Percentiles rank a stretch among this genome's conserved stretches.
phyloP scores from a whole-genome alignment of 2,329 filamentous ascomycete genomes.

The Arthroderma sp. region DNA sequence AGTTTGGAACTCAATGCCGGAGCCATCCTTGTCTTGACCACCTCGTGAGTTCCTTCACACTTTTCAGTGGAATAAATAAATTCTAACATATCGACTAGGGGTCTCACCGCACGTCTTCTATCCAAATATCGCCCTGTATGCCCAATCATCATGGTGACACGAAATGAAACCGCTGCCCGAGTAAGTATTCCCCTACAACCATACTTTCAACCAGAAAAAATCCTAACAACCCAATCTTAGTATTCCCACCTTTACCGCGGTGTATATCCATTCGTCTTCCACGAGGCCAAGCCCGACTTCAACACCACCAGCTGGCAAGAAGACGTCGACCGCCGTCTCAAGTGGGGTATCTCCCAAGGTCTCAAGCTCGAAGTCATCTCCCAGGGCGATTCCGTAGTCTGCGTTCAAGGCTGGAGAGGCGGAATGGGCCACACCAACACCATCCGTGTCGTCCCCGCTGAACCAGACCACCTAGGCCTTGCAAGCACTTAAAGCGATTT shows the following conservation, averaged over 20 bases:
- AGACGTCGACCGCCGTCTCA: constrained; percentile 93
- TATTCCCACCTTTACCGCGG: constrained; percentile 94
- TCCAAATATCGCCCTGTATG: constrained; percentile 98
- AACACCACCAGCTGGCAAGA: constrained; percentile 90
- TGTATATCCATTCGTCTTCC: constrained; percentile 94
- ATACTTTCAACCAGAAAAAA: not conserved
- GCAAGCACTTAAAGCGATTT: constrained; percentile 1
- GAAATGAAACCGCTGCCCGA: constrained; percentile 67
- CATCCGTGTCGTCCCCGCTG: constrained; percentile 37
- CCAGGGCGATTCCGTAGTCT: constrained; percentile 59
- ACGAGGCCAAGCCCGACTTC: constrained; percentile 90
- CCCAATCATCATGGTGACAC: constrained; percentile 98
- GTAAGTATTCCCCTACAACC: constrained; percentile 34
- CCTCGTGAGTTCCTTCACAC: constrained; percentile 43
- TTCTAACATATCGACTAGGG: constrained; percentile 35
- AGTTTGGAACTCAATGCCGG: constrained; percentile 93
- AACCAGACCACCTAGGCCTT: constrained; percentile 30
- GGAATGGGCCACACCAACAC: constrained; percentile 59
- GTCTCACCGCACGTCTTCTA: constrained; percentile 83
- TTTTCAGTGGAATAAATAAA: constrained; percentile 13
- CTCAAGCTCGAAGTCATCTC: constrained; percentile 69
- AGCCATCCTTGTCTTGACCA: constrained; percentile 91
- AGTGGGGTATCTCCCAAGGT: constrained; percentile 86
- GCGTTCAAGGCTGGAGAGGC: constrained; percentile 55
- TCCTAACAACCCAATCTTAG: constrained; percentile 15